Evolutionary conservation across 306 rosid genomes (phyloP).

Genomic region (Acacia confusa): DNA sequence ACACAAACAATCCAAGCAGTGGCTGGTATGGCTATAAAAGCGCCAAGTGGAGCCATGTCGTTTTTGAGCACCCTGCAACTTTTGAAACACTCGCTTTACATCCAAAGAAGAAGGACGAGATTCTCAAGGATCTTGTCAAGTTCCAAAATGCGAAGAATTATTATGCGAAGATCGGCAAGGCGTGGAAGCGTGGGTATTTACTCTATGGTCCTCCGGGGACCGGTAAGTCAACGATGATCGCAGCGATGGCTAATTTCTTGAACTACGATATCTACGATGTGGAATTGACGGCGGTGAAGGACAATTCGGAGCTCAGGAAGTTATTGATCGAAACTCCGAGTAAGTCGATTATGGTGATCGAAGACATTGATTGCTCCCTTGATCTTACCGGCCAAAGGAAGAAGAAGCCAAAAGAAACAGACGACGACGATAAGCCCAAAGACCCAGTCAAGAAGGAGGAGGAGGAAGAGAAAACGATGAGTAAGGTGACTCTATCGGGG

Average conservation of each 20-base stretch:
- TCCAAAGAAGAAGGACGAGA: neutral
- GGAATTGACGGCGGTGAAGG: conserved; percentile 56
- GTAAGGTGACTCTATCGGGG: neutral
- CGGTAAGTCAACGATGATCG: conserved; percentile 41
- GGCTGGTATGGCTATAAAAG: neutral
- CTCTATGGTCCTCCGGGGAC: neutral
- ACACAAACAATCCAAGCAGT: neutral
- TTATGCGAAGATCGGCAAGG: neutral
- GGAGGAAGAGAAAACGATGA: conserved; percentile 11
- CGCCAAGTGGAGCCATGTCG: neutral
- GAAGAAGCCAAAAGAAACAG: neutral
- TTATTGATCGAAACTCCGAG: conserved; percentile 42
- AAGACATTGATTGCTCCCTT: conserved; percentile 74
- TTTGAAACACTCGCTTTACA: neutral
- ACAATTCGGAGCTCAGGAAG: conserved; percentile 49
- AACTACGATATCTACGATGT: conserved; percentile 70
- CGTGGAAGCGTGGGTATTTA: neutral
- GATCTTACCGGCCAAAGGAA: conserved; percentile 68
- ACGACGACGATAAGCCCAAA: neutral
- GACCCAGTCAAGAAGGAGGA: neutral
- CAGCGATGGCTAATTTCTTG: conserved; percentile 67
- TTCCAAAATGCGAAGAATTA: neutral
- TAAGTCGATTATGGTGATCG: conserved; percentile 48
- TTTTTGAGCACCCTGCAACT: conserved; percentile 1
- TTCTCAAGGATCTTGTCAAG: neutral